phyloP scores from a whole-genome alignment of 139 green algal species.

The Astrephomene gubernaculifera region DNA sequence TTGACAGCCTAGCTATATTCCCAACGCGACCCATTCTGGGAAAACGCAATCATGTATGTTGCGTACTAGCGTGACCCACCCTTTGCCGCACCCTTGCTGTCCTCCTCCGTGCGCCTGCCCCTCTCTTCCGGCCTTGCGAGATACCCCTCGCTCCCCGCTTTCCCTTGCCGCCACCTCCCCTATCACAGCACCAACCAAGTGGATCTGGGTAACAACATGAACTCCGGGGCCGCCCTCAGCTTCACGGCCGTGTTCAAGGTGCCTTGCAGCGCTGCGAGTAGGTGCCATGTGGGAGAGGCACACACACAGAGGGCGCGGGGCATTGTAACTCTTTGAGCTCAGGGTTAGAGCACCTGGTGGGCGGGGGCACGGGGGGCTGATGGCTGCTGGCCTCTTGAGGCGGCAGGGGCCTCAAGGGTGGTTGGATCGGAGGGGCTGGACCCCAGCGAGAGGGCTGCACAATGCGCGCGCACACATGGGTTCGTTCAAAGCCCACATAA shows the following conservation, averaged over 20 bases:
- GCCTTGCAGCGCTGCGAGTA: constrained; percentile 1
- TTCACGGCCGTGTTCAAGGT: neutral
- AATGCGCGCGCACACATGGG: too few relatives aligned
- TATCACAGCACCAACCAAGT: constrained; percentile 13
- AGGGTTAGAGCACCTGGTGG: too few relatives aligned
- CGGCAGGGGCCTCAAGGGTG: too few relatives aligned
- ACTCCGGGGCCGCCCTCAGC: neutral
- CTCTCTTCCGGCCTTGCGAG: neutral
- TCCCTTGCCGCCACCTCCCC: neutral
- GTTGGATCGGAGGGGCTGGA: too few relatives aligned
- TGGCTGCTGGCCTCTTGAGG: too few relatives aligned
- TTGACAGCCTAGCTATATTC: neutral
- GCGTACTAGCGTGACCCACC: neutral
- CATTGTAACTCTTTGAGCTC: too few relatives aligned
- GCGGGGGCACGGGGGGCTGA: too few relatives aligned
- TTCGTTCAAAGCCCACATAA: too few relatives aligned
- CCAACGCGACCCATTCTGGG: neutral
- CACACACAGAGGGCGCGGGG: too few relatives aligned
- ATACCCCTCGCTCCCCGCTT: neutral
- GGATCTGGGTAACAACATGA: neutral
- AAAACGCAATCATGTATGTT: neutral
- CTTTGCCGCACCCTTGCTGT: neutral
- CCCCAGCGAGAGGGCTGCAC: too few relatives aligned
- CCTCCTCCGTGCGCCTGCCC: neutral
- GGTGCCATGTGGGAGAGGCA: too few relatives aligned